Conservation (phyloP, 129 eudicot genomes). For the Oenanthe sinensis region DNA sequence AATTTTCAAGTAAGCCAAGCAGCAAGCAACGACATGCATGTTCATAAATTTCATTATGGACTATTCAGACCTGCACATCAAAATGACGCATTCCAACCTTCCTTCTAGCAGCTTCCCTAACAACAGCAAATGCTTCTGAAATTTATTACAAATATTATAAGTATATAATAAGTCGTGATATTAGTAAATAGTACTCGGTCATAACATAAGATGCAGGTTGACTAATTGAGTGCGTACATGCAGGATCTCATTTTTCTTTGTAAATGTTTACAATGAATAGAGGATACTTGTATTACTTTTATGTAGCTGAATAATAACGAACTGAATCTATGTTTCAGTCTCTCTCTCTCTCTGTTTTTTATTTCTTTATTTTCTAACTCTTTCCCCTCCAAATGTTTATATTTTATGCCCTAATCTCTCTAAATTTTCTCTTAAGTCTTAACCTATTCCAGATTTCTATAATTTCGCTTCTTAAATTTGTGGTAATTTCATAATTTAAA, state of each 20-base stretch:
- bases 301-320: background rate
- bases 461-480: background rate
- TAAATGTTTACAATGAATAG: background rate
- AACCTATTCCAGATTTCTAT: background rate
- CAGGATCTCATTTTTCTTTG: background rate
- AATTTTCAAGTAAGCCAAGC: background rate
- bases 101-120: constrained; percentile 96
- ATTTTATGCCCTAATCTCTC: background rate
- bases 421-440: background rate
- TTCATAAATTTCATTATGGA: background rate
- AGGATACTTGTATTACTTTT: background rate
- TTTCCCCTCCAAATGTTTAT: background rate
- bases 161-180: background rate
- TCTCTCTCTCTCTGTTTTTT: background rate
- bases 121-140: constrained; percentile 97
- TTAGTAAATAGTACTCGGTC: background rate
- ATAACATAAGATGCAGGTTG: background rate
- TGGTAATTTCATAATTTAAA: background rate
- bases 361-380: background rate
- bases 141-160: background rate
- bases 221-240: background rate
- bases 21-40: background rate
- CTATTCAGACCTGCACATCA: constrained; percentile 78
- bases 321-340: background rate
- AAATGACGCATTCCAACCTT: constrained; percentile 99